A percentile compares a stretch with the other conserved stretches of the same genome.
Conservation (phyloP, 2,329 filamentous ascomycete genomes). For the Clonostachys sp. region DNA sequence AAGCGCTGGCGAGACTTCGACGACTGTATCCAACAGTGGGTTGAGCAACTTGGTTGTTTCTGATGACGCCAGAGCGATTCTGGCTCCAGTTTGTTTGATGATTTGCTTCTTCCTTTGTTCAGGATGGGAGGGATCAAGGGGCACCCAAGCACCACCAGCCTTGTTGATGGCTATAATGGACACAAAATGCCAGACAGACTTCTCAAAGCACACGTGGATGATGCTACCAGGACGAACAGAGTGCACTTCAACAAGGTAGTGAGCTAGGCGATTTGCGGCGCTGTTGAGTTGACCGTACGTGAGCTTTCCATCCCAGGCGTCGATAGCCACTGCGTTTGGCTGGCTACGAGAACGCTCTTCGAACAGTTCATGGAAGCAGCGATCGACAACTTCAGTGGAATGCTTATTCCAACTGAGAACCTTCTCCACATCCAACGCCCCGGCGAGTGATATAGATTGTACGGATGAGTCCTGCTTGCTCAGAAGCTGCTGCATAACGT, state of each 20-base stretch:
- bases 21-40: neutral
- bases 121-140: conserved; percentile 13
- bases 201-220: conserved; percentile 16
- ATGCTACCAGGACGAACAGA: conserved; percentile 3
- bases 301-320: neutral
- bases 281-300: conserved; percentile 14
- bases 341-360: neutral
- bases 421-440: neutral
- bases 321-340: neutral
- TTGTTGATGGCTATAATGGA: conserved; percentile 17
- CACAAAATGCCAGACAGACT: conserved; percentile 13
- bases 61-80: neutral
- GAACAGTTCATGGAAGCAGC: neutral
- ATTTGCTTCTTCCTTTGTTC: neutral
- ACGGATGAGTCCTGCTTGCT: neutral
- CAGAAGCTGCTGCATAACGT: conserved; percentile 1
- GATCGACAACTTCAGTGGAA: neutral
- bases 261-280: conserved; percentile 9
- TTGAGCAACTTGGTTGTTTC: neutral
- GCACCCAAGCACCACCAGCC: conserved; percentile 18
- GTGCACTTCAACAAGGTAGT: conserved; percentile 10
- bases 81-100: neutral
- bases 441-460: neutral
- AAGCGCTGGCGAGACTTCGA: neutral
- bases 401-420: neutral